phyloP scores from a whole-genome alignment of 352 stramenopile genomes.

The Phytophthora kernoviae region DNA sequence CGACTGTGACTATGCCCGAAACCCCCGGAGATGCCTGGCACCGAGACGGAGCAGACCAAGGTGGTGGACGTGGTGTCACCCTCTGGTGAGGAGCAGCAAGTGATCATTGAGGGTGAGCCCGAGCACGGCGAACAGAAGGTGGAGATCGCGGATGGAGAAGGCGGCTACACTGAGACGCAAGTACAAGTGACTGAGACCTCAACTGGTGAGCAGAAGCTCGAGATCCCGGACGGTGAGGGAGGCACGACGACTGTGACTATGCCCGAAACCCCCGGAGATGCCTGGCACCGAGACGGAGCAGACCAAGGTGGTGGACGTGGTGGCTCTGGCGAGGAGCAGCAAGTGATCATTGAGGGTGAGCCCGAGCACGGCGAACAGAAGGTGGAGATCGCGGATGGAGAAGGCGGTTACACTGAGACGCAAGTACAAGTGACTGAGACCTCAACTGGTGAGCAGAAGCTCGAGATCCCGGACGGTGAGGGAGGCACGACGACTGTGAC shows the following conservation, averaged over 20 bases:
- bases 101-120: slow-evolving; percentile 7
- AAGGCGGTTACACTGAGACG: slow-evolving; percentile 7
- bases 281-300: slow-evolving; percentile 17
- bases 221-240: slow-evolving; percentile 7
- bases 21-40: too few species aligned
- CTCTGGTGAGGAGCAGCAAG: slow-evolving; percentile 6
- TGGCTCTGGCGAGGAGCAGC: slow-evolving; percentile 9
- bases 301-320: slow-evolving; percentile 11
- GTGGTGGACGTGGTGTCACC: slow-evolving; percentile 5
- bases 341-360: slow-evolving; percentile 14
- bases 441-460: not conserved
- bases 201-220: slow-evolving; percentile 5
- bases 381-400: slow-evolving; percentile 9
- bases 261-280: too few species aligned
- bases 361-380: slow-evolving; percentile 13
- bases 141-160: slow-evolving; percentile 9
- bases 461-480: slow-evolving; percentile 10
- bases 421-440: slow-evolving; percentile 7
- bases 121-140: slow-evolving; percentile 13
- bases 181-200: slow-evolving; percentile 11
- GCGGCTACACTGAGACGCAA: slow-evolving; percentile 7
- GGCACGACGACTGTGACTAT: slow-evolving; percentile 4
- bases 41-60: slow-evolving; percentile 1
- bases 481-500: not conserved
- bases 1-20: slow-evolving; percentile 2